A percentile compares a stretch with the other conserved stretches of the same genome.
Conservation (phyloP, 768 basidiomycete genomes). For the Lentinula aciculospora region DNA sequence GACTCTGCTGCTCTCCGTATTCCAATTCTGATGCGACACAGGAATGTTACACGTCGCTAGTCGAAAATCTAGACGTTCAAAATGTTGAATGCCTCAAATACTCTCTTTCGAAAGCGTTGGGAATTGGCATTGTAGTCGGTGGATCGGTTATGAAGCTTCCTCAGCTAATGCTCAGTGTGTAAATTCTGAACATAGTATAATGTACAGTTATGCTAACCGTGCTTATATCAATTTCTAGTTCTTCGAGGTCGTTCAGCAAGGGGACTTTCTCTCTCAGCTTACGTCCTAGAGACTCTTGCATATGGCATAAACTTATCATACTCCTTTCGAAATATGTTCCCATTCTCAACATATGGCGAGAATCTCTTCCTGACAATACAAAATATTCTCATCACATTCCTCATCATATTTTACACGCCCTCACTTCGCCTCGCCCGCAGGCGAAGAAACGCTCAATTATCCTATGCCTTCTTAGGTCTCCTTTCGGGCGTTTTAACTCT, state of each 20-base stretch:
- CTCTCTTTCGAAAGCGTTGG: slow-evolving; percentile 86
- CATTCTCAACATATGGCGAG: slow-evolving; percentile 97
- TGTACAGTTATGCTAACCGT: slow-evolving; percentile 3
- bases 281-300: slow-evolving; percentile 84
- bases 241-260: slow-evolving; percentile 69
- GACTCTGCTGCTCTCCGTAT: neutral
- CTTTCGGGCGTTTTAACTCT: slow-evolving; percentile 29
- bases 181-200: neutral
- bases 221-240: slow-evolving; percentile 36
- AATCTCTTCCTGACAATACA: slow-evolving; percentile 91
- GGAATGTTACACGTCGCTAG: slow-evolving; percentile 88
- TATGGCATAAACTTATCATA: slow-evolving; percentile 90
- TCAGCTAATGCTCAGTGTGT: slow-evolving; percentile 81
- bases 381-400: slow-evolving; percentile 82
- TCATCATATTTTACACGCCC: slow-evolving; percentile 69
- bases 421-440: slow-evolving; percentile 11
- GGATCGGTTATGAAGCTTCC: slow-evolving; percentile 96
- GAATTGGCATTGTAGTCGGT: slow-evolving; percentile 87
- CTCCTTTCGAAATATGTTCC: slow-evolving; percentile 78
- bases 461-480: slow-evolving; percentile 23
- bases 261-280: slow-evolving; percentile 83
- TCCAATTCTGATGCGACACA: slow-evolving; percentile 21
- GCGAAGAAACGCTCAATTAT: slow-evolving; percentile 27
- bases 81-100: slow-evolving; percentile 88
- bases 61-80: slow-evolving; percentile 74